Evolutionary conservation across 352 stramenopile species (phyloP).

Genomic region (Sclerospora graminicola): DNA sequence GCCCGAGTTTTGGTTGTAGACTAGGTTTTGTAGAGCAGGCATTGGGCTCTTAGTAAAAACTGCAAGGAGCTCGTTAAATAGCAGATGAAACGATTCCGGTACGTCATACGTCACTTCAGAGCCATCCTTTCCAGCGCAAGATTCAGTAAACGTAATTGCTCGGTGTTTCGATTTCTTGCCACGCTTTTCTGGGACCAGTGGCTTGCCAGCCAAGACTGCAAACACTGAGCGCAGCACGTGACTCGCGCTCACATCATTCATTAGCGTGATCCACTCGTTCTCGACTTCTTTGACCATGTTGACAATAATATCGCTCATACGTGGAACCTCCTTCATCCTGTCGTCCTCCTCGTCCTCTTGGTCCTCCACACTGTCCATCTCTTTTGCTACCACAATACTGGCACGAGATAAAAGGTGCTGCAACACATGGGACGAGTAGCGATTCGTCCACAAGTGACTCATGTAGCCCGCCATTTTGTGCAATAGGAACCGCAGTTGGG

Average conservation of each 20-base stretch:
- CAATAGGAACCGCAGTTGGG: constrained; percentile 62
- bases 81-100: constrained; percentile 39
- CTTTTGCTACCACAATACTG: constrained; percentile 38
- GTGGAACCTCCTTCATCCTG: constrained; percentile 42
- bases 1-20: constrained; percentile 70
- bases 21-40: constrained; percentile 42
- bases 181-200: constrained; percentile 61
- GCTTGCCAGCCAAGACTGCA: constrained; percentile 47
- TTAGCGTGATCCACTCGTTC: constrained; percentile 72
- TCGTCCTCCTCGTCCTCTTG: constrained; percentile 49
- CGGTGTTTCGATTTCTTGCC: constrained; percentile 78
- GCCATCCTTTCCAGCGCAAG: constrained; percentile 24
- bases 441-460: constrained; percentile 79
- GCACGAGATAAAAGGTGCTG: constrained; percentile 60
- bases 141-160: constrained; percentile 47
- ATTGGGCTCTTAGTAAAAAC: constrained; percentile 31
- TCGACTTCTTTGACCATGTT: constrained; percentile 69
- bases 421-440: constrained; percentile 80
- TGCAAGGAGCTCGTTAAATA: constrained; percentile 50
- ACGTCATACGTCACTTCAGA: constrained; percentile 31
- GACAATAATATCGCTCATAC: constrained; percentile 61
- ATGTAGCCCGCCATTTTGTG: constrained; percentile 75
- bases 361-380: constrained; percentile 20
- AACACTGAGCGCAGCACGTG: constrained; percentile 73
- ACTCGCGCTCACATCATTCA: constrained; percentile 81